phyloP scores from a whole-genome alignment of 345 rosid species.

The Camelina hispida region DNA sequence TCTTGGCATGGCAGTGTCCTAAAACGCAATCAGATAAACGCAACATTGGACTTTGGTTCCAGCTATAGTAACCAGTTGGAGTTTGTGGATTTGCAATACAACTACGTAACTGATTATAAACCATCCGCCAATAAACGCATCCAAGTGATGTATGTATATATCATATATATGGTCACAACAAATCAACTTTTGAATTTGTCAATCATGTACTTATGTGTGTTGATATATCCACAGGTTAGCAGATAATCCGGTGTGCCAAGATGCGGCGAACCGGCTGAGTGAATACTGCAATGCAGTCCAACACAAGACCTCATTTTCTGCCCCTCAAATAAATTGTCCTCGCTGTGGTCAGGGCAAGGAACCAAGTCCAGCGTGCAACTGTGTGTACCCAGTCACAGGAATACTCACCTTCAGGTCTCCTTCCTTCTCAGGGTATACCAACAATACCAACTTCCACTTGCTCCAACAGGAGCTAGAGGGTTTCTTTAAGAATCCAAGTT shows the following conservation, averaged over 20 bases:
- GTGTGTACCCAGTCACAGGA: not conserved
- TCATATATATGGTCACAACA: not conserved
- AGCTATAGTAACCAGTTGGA: not conserved
- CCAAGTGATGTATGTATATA: not conserved
- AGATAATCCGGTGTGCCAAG: slow-evolving; percentile 2
- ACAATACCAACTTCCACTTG: not conserved
- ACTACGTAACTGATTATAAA: not conserved
- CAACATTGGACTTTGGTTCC: not conserved
- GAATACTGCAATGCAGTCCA: not conserved
- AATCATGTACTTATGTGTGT: not conserved
- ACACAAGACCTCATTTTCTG: not conserved
- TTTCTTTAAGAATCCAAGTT: not conserved
- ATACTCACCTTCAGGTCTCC: not conserved
- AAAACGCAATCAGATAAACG: slow-evolving; percentile 4
- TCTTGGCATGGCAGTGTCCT: not conserved
- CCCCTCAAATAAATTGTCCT: not conserved
- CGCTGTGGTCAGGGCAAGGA: not conserved
- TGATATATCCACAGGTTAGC: not conserved
- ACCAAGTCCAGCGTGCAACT: not conserved
- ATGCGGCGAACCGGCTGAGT: not conserved
- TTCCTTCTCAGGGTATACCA: slow-evolving; percentile 1
- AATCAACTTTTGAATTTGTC: not conserved
- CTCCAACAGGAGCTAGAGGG: not conserved
- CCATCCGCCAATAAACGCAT: not conserved
- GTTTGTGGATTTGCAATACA: slow-evolving; percentile 17